Conservation (phyloP, 768 basidiomycete species). For the Thelephora aurantiotincta region DNA sequence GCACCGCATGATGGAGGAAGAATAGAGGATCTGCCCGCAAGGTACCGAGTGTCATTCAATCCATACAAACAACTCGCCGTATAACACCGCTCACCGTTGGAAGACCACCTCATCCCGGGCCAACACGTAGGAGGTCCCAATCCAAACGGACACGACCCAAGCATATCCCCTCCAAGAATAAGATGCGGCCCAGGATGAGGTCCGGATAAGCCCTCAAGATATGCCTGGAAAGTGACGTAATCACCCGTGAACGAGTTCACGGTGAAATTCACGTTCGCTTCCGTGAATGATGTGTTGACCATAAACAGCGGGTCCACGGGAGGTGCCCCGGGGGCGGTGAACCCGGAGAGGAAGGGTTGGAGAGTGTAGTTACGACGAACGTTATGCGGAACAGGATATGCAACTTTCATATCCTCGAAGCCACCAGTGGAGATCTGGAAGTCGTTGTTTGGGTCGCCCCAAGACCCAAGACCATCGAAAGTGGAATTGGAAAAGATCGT, state of each 20-base stretch:
- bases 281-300: slow-evolving; percentile 16
- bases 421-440: slow-evolving; percentile 15
- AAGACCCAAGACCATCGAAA: slow-evolving; percentile 14
- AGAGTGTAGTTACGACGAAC: slow-evolving; percentile 21
- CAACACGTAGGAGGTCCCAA: not conserved
- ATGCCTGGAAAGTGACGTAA: slow-evolving; percentile 17
- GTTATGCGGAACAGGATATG: slow-evolving; percentile 20
- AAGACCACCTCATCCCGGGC: not conserved
- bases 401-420: slow-evolving; percentile 12
- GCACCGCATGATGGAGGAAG: slow-evolving; percentile 21
- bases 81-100: not conserved
- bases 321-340: slow-evolving; percentile 4
- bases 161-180: slow-evolving; percentile 21
- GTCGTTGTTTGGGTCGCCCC: slow-evolving; percentile 13
- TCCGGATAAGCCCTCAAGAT: slow-evolving; percentile 19
- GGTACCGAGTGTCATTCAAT: not conserved
- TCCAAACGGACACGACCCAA: slow-evolving; percentile 15
- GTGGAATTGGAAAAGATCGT: slow-evolving; percentile 11
- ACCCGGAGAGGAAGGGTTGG: slow-evolving; percentile 14
- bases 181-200: slow-evolving; percentile 19
- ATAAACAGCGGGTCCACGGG: slow-evolving; percentile 8
- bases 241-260: slow-evolving; percentile 17
- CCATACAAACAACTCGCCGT: not conserved
- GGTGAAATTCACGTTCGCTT: slow-evolving; percentile 11
- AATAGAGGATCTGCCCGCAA: slow-evolving; percentile 19